Conservation (phyloP, 768 basidiomycete genomes). For the Boletus reticulatus region DNA sequence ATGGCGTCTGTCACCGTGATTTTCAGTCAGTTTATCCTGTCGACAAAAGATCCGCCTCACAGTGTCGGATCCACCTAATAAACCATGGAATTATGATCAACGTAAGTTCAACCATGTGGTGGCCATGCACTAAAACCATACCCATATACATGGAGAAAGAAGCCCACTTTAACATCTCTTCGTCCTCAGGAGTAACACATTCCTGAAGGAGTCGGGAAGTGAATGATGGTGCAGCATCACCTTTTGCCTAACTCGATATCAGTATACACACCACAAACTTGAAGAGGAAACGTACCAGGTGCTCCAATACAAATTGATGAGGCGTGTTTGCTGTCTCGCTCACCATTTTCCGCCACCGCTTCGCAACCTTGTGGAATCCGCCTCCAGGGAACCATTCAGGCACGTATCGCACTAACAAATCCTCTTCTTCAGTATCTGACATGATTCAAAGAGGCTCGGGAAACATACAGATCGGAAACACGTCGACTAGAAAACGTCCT, state of each 20-base stretch:
- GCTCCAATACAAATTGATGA: slow-evolving; percentile 10
- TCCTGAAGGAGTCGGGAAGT: slow-evolving; percentile 11
- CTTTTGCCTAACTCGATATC: slow-evolving; percentile 3
- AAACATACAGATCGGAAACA: slow-evolving; percentile 7
- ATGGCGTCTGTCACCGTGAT: slow-evolving; percentile 13
- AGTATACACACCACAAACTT: not conserved
- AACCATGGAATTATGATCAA: not conserved
- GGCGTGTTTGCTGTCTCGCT: not conserved
- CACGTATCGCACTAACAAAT: slow-evolving; percentile 11
- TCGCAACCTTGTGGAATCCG: slow-evolving; percentile 14
- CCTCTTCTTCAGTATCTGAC: not conserved
- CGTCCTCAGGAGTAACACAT: slow-evolving; percentile 7
- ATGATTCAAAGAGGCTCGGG: not conserved
- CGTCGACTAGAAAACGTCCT: slow-evolving; percentile 12
- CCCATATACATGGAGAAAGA: slow-evolving; percentile 17
- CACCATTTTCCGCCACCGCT: slow-evolving; percentile 1
- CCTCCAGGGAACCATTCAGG: slow-evolving; percentile 24
- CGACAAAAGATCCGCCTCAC: slow-evolving; percentile 21
- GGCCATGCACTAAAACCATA: not conserved
- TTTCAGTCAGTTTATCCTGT: not conserved
- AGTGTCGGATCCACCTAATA: slow-evolving; percentile 26
- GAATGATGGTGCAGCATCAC: slow-evolving; percentile 10
- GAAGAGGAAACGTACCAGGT: slow-evolving; percentile 6
- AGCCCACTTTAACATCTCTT: slow-evolving; percentile 13
- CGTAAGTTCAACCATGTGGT: not conserved